Base-by-base conservation (phyloP, 1,139 yeast species). In the Geotrichum australiense region DNA sequence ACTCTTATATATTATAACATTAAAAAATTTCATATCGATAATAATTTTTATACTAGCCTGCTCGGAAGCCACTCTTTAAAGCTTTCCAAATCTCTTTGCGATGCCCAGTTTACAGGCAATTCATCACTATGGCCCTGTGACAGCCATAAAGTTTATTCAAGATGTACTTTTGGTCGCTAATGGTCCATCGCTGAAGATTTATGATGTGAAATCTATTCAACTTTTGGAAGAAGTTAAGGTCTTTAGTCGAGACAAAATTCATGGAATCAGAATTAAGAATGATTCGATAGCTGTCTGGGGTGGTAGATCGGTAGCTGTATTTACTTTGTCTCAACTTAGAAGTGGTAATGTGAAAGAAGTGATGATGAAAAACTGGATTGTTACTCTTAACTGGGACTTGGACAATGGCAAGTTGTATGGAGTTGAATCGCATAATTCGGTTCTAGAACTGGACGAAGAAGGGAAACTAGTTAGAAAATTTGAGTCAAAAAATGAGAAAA, bases 341-440 rank as follows among this genome's bases (percentile, higher is more conserved):
- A 39, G 36, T 6, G 34, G 39, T 18, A 10, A 28, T 52, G 47
- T 51, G 2, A 50, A 56, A 3, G 87, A 82, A 51, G 65, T 66
- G 43, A 70, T 73, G 28, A 64, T 76, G 33, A 74, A 76, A 45
- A 96, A 87, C 59, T 87, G 96, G 96, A 77, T 89, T 46, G 72
- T 75, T 12, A 77, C 70, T 40, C 78, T 82, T 51, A 62, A 65
- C 41, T 48, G 58, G 20, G 61, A 67, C 38, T 62, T 62, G 0
- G 49, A 58, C 2, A 57, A 64, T 2, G 53, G 73, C 20, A 30
- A 1, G 24, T 33, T 22, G 24, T 53, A 0, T 74, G 74, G 50
- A 19, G 68, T 87, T 43, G 85, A 89, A 0, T 85, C 96, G 1
- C 96, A 89, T 58, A 89, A 91, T 57, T 71, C 74, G 29, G 74